Base-by-base conservation (phyloP, 345 rosid species). In the Jatropha curcas region DNA sequence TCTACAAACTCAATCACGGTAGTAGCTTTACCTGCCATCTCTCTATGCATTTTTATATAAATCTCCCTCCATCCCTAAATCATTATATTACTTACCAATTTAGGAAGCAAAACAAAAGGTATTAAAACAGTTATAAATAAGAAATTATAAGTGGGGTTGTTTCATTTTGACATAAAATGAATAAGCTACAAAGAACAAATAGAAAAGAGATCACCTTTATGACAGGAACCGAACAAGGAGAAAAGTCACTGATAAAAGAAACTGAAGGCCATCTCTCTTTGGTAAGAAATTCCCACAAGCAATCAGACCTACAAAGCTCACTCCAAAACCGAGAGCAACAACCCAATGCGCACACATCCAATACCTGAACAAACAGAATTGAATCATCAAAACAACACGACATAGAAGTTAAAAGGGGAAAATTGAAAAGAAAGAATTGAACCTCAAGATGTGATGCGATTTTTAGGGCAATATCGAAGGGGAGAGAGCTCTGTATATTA, bases 251-350 rank as follows among this genome's bases (percentile, higher is more conserved):
- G 59, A 16, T 61, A 37, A 68, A 61, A 66, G 58, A 16, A 76
- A 79, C 31, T 19, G 72, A 72, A 27, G 89, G 92, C 98, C 98
- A 90, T 83, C 96, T 86, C 46, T 80, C 57, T 58, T 71, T 77
- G 76, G 80, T 61, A 62, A 89, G 77, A 39, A 88, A 73, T 65
- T 88, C 91, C 97, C 98, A 93, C 51, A 89, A 73, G 75, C 66
- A 78, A 76, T 91, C 92, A 50, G 92, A 88, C 63, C 72, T 56
- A 50, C 95, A 91, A 4, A 87, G 58, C 65, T 86, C 82, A 74
- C 90, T 88, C 95, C 93, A 93, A 71, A 84, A 84, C 69, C 74
- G 85, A 65, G 93, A 88, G 77, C 97, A 93, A 76, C 87, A 70
- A 28, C 92, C 88, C 65, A 91, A 74, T 34, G 86, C 77, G 34